Base-by-base conservation (phyloP, 78 protist species). In the Dictyostelium intermedium region DNA sequence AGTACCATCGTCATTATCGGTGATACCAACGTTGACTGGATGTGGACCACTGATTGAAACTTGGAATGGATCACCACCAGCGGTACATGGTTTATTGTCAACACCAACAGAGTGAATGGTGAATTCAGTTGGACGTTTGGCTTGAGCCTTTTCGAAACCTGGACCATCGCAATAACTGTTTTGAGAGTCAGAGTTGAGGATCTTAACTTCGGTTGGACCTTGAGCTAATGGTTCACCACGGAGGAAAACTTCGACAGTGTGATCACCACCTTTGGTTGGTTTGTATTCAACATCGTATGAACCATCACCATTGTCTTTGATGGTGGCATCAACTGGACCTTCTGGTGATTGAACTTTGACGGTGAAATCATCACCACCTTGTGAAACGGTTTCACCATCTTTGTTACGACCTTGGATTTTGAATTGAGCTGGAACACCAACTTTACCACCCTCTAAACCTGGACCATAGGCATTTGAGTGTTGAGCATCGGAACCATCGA, bases 1-100 rank as follows among this genome's bases (percentile, higher is more conserved):
- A 27, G 97, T 91, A 63, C 97, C 97, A 47, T 96, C 91, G 1
- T 93, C 97, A n/a, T 96, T 96, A 69, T 96, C 97, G 79, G 69
- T 5, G 76, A 96, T 85, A 45, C 69, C 11, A 25, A 82, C 92
- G 5, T 85, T 43, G 74, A 93, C 83, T 53, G 61, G 82, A 66
- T 84, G 92, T 85, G 95, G 95, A 63, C 92, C 85, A 61, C 23
- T 11, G 82, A 84, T 82, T 70, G 77, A 56, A 8, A 85, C 95
- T 47, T 85, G 81, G 95, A 86, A 96, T 60, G 93, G 91, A 85
- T 89, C 97, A 35, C 97, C 97, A 69, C 97, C 97, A 10, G 53
- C 43, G 7, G 43, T 37, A 41, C 87, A 60, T 37, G 56, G 76
- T 23, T 84, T 69, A 7, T 89, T 92, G 34, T 92, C 83, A 18